Base-by-base conservation (phyloP, 176 grass and related monocot species). In the Otatea glauca region DNA sequence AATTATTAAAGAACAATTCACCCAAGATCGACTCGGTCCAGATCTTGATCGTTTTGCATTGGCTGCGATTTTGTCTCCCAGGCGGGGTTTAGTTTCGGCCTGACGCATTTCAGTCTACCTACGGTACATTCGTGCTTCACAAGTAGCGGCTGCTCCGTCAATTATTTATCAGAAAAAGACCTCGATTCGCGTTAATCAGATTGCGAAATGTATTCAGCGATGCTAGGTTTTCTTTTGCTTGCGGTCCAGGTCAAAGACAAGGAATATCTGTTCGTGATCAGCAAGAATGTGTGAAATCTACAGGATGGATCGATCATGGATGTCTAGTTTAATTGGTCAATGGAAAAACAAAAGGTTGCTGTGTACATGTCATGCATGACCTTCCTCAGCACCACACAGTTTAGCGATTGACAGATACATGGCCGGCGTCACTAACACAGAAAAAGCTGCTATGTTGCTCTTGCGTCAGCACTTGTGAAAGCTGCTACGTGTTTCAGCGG, bases 1-100 rank as follows among this genome's bases (percentile, higher is more conserved):
- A 17, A 55, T 55, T 20, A 55, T 7, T 3, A 55, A 55, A 18
- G 53, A 55, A 21, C 53, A 21, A 55, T 21, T 2, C 53, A 21
- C 7, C 18, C 18, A 55, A 8, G 72, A 56, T 45, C 37, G 24
- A 63, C 60, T 15, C 10, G 60, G 8, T 56, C 55, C 38, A 44
- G 38, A 38, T 27, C 54, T 14, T 11, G 0, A 29, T 11, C 4
- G 37, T 23, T 62, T 77, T 62, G 75, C n/a, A n/a, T 37, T 37
- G 35, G 62, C 75, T 29, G 56, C n/a, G 24, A 13, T 18, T 63
- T 77, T 20, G 39, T 78, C 75, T 78, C 54, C 70, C 21, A 27
- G 6, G 41, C 11, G 10, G 32, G 21, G 34, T 5, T 47, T 13
- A 11, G 51, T 59, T 23, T 59, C 55, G 20, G 0, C 55, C 55